Conservation (phyloP, 148 eudicot genomes). For the Polygonum aviculare region DNA sequence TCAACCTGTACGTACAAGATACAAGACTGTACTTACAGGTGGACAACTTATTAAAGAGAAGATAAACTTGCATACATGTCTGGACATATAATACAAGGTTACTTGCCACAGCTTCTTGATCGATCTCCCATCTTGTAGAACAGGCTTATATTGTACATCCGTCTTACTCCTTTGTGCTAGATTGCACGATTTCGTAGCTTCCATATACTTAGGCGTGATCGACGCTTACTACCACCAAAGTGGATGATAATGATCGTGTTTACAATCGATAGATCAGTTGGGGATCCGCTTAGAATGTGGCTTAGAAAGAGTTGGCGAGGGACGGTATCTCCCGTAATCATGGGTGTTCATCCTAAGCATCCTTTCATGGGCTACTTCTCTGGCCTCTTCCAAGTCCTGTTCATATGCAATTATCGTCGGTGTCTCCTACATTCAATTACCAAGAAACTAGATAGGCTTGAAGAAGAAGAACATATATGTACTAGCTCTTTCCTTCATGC, state of each 20-base stretch:
- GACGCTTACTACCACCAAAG: not conserved
- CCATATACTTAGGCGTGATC: not conserved
- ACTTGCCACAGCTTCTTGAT: not conserved
- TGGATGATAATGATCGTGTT: not conserved
- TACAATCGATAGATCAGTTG: constrained; percentile 21
- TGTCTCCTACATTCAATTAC: not conserved
- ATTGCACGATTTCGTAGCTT: not conserved
- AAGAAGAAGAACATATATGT: not conserved
- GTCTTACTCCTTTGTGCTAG: not conserved
- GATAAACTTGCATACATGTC: not conserved
- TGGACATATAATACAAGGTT: not conserved
- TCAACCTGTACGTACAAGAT: no score
- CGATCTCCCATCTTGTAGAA: no score
- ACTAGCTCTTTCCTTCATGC: no score
- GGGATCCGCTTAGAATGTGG: constrained; percentile 74
- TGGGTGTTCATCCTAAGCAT: constrained; percentile 36
- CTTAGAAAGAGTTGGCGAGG: constrained; percentile 42
- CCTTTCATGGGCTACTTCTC: constrained; percentile 35
- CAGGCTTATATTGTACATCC: not conserved
- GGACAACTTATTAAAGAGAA: no score
- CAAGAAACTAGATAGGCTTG: not conserved
- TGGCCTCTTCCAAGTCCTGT: not conserved
- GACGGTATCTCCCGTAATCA: constrained; percentile 68
- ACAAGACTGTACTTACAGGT: no score
- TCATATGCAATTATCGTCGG: not conserved